Evolutionary conservation across 2,329 filamentous ascomycete genomes (phyloP), one percentile per base, ranked within the genome.

Genomic region (Colletotrichum lentis): DNA sequence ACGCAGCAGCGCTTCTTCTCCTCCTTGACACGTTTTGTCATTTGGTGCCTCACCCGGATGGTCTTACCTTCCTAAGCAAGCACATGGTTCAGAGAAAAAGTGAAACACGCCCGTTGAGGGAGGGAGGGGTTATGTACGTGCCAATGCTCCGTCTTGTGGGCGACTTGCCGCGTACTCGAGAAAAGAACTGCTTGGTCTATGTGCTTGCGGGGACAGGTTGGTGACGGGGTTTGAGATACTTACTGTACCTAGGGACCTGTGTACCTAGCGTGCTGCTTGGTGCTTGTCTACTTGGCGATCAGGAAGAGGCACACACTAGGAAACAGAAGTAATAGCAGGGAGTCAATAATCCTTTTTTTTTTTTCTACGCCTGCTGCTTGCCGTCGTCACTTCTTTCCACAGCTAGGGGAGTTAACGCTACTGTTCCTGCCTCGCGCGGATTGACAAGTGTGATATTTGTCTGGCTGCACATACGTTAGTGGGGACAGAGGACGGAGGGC

Each of bases 401-500:
- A 10, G 7, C 31, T 10, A 22, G 41, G 41, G 41, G 41, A 18
- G 41, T 44, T 10, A 16, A 18, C 14, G 10, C 20, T 12, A 22
- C 37, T 16, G 37, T 55, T 35, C 37, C 20, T 18, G 44, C 44
- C 18, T 47, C 20, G 12, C n/a, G 6, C 18, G 63, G 12, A 61
- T 62, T 55, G 49, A 62, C 57, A 64, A 52, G 64, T 54, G 60
- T 44, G 56, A 41, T 58, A 52, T 54, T 53, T 54, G 43, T 62
- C 57, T 20, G 44, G 20, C 44, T 67, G 64, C 59, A 53, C 57
- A 62, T 61, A 49, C 47, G 43, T 3, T 3, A 20, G n/a, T 11
- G 18, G 10, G 20, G 22, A 27, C 3, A 10, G 47, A 18, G 24
- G 24, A 11, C 14, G 5, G 18, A 35, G 49, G 14, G 18, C 63